These are phyloP conservation scores for Uronychia binucleata DNA, from an alignment of 73 alveolate species.

Conservation along the genomic window DNA sequence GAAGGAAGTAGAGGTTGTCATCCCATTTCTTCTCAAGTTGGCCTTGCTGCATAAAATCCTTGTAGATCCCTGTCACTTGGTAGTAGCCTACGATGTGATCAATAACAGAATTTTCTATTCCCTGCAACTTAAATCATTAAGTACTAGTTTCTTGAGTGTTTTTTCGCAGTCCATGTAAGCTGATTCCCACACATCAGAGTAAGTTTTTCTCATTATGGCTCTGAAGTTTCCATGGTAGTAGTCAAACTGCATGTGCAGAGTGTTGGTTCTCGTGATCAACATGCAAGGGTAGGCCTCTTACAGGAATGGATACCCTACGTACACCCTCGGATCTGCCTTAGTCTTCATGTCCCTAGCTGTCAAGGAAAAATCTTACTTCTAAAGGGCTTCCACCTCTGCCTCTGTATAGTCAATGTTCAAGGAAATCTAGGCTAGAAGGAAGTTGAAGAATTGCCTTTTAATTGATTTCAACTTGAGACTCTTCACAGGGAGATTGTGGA, in stretches of 20 bases:
- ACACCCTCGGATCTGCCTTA: not conserved
- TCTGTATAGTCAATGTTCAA: not conserved
- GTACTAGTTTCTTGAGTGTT: not conserved
- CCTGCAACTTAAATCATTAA: not conserved
- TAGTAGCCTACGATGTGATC: conserved; percentile 4
- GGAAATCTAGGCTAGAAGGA: conserved; percentile 1
- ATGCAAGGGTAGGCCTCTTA: conserved; percentile 5
- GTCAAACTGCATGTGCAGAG: not conserved
- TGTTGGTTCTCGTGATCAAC: not conserved
- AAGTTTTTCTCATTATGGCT: not conserved
- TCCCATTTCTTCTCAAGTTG: conserved; percentile 2
- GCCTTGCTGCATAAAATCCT: not conserved
- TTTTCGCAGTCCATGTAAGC: not conserved
- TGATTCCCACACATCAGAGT: not conserved
- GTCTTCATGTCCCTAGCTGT: not conserved
- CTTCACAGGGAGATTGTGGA: not conserved
- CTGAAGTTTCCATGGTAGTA: not conserved
- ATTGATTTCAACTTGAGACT: not conserved
- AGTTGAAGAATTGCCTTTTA: conserved; percentile 2
- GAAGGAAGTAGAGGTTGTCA: conserved; percentile 4
- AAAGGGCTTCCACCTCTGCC: not conserved
- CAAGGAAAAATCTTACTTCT: not conserved
- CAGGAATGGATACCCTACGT: conserved; percentile 14
- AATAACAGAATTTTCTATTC: not conserved
- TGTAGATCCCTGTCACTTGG: conserved; percentile 6